Conservation (phyloP, 2,329 filamentous ascomycete species). For the Colletotrichum sp. region DNA sequence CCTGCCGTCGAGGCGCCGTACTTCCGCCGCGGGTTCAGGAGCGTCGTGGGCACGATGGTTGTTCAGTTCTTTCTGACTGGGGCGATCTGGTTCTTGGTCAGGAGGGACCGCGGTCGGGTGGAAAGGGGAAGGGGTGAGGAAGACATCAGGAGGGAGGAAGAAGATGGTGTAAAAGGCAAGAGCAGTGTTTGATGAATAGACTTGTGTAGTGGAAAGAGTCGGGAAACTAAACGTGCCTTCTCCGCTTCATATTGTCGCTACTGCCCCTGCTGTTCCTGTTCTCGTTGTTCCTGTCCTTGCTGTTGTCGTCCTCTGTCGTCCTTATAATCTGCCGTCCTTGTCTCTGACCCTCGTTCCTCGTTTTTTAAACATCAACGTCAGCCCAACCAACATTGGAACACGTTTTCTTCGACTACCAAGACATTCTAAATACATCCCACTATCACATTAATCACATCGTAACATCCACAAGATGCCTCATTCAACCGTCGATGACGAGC, state of each 20-base stretch:
- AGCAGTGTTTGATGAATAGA: background rate
- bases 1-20: constrained; percentile 38
- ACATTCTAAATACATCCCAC: background rate
- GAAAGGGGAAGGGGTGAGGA: background rate
- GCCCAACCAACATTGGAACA: background rate
- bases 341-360: background rate
- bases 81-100: constrained; percentile 1
- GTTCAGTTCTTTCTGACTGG: constrained; percentile 30
- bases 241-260: background rate
- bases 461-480: background rate
- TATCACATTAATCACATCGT: background rate
- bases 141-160: background rate
- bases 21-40: constrained; percentile 34
- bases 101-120: constrained; percentile 1
- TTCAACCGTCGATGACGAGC: background rate
- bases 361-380: background rate
- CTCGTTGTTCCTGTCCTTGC: background rate
- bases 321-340: background rate
- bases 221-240: background rate
- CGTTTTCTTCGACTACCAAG: background rate
- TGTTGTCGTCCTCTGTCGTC: background rate
- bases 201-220: background rate
- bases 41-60: constrained; percentile 35
- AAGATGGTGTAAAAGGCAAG: background rate
- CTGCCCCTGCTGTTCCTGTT: background rate